These are phyloP conservation scores for Monilinia polystroma DNA, from an alignment of 2,329 filamentous ascomycete genomes.

Conservation along the genomic window DNA sequence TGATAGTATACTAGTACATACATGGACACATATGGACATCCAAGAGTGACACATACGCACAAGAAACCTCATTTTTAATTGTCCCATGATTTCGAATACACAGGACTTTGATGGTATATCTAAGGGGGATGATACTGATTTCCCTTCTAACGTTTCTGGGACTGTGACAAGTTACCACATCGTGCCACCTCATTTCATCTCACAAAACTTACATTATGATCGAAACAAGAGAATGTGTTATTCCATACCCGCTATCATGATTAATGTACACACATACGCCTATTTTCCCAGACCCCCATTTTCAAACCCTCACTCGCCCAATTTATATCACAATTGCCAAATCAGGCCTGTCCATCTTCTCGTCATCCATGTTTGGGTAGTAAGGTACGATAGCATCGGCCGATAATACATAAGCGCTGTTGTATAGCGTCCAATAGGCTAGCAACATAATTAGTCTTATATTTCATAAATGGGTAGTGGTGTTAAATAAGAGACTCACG, in stretches of 20 bases:
- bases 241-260: conserved; percentile 16
- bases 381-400: conserved; percentile 96
- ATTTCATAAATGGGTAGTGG: background rate
- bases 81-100: too few species aligned
- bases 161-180: background rate
- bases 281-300: conserved; percentile 11
- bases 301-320: conserved; percentile 16
- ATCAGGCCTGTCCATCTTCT: conserved; percentile 75
- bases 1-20: too few species aligned
- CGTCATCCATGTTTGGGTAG: conserved; percentile 83
- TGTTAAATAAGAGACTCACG: conserved; percentile 40
- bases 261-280: conserved; percentile 13
- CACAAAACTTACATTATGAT: background rate
- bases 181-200: background rate
- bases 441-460: background rate
- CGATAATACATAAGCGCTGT: conserved; percentile 91
- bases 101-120: too few species aligned
- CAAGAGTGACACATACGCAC: too few species aligned
- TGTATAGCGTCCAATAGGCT: conserved; percentile 93
- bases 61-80: too few species aligned
- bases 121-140: too few species aligned
- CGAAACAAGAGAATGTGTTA: conserved; percentile 6
- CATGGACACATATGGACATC: too few species aligned
- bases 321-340: conserved; percentile 74
- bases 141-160: too few species aligned